Evolutionary conservation across 257 asterid species (phyloP).

Genomic region (Solanum arcanum): DNA sequence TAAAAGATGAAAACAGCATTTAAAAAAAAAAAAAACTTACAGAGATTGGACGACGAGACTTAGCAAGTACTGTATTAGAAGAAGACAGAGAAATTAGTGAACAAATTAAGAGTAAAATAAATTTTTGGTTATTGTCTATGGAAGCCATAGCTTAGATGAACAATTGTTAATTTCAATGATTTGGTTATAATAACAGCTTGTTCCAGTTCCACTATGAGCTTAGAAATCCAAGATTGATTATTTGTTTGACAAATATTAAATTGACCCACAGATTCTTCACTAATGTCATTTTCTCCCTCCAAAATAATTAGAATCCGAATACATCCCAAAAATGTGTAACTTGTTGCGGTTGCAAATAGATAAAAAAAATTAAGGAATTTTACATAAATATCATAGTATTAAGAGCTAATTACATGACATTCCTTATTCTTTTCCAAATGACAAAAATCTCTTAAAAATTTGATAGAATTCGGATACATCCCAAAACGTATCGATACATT

Average conservation of each 20-base stretch:
- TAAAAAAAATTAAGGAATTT: no score
- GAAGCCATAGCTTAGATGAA: conserved; percentile 3
- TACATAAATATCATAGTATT: no score
- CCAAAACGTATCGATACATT: no score
- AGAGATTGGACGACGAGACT: conserved; percentile 62
- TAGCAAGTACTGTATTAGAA: conserved; percentile 32
- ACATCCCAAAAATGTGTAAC: background rate
- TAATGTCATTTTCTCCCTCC: background rate
- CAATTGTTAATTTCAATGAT: background rate
- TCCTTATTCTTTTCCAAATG: fast-evolving
- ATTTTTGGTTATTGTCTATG: background rate
- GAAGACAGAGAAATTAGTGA: conserved; percentile 18
- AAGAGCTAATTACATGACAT: no score
- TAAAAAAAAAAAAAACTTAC: conserved; percentile 23
- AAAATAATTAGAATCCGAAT: background rate
- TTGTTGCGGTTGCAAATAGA: no score
- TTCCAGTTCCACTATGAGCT: background rate
- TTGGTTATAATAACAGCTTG: background rate
- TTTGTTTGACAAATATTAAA: background rate
- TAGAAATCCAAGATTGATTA: background rate
- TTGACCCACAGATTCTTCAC: background rate
- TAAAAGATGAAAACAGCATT: background rate
- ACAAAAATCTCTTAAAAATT: no score
- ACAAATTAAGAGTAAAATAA: background rate
- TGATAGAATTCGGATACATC: no score